Evolutionary conservation across 768 basidiomycete genomes (phyloP), one percentile per base, ranked within the genome.

Genomic region (Cubamyces sp.): DNA sequence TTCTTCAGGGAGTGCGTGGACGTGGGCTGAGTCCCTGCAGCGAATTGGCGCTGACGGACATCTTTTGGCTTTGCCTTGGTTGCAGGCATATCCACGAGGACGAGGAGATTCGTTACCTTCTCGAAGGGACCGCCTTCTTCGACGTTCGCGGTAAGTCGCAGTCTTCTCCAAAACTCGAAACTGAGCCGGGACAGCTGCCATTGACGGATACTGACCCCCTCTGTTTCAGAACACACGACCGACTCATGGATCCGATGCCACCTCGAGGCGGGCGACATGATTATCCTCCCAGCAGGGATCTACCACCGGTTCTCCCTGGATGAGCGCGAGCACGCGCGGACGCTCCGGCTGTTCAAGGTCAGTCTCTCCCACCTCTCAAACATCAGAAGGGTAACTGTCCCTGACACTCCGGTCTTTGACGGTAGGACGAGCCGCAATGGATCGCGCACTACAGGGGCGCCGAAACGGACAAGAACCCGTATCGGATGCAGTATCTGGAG

Each of bases 231-330:
- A 71, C 77, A 82, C 7, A 78, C 84, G 0, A 79, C 84, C 1
- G 84, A 93, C 63, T 75, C 76, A 6, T 97, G 96, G 96, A 89
- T 97, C 67, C 84, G 95, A 59, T 78, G 94, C 41, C 84, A 84
- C 6, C 78, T 96, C 16, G 78, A 79, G 11, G 83, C 88, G 4
- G 92, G 94, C 1, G 96, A 97, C 71, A 82, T 98, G 50, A 75
- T 97, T 54, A 87, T 97, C 55, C 74, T 98, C 43, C 96, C 96
- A 1, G 84, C 92, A 18, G 94, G 94, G 0, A 94, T 96, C 68
- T 97, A 95, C 74, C 96, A 98, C 76, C 89, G 95, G 42, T 98
- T 97, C 78, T 96, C 92, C 0, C 84, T 97, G 16, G 94, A 96
- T 71, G 82, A 85, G 64, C 76, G 70, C 52, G 85, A 97, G 74